Percentiles rank a stretch among this genome's conserved stretches.
Evolutionary conservation across 305 asterid species (phyloP).

Genomic region (Rubia tinctorum): DNA sequence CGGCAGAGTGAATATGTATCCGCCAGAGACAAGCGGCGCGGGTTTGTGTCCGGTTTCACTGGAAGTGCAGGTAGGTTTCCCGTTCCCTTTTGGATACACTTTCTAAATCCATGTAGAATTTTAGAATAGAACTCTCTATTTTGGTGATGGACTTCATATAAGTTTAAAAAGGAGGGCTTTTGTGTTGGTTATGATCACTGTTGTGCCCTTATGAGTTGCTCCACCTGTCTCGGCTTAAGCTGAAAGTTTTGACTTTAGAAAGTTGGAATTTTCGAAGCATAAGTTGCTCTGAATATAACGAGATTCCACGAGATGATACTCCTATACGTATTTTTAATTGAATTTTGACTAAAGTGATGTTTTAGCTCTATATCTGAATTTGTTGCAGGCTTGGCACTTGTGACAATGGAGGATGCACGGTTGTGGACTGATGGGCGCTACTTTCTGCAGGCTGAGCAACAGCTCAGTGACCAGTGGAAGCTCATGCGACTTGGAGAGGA

Average conservation of each 20-base stretch:
- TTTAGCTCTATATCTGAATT: too few relatives aligned
- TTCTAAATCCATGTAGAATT: not conserved
- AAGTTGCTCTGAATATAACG: not conserved
- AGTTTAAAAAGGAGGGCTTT: not conserved
- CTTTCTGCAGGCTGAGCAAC: constrained; percentile 85
- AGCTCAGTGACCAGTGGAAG: constrained; percentile 83
- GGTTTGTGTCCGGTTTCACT: constrained; percentile 81
- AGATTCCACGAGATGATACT: not conserved
- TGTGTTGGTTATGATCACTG: not conserved
- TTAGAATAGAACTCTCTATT: not conserved
- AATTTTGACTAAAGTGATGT: not conserved
- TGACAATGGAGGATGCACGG: constrained; percentile 73
- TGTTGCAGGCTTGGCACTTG: constrained; percentile 74
- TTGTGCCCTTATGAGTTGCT: too few relatives aligned
- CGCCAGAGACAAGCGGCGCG: constrained; percentile 80
- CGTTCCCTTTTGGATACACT: too few relatives aligned
- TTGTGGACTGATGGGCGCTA: constrained; percentile 98
- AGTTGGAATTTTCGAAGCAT: not conserved
- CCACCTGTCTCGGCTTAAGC: too few relatives aligned
- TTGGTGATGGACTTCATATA: not conserved
- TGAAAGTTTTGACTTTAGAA: not conserved
- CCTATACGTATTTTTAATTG: not conserved
- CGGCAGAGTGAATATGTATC: constrained; percentile 93
- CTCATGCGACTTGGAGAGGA: constrained; percentile 95
- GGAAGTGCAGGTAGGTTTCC: constrained; percentile 87